Conservation (phyloP, 2,329 filamentous ascomycete species). For the Diaporthe caulivora region DNA sequence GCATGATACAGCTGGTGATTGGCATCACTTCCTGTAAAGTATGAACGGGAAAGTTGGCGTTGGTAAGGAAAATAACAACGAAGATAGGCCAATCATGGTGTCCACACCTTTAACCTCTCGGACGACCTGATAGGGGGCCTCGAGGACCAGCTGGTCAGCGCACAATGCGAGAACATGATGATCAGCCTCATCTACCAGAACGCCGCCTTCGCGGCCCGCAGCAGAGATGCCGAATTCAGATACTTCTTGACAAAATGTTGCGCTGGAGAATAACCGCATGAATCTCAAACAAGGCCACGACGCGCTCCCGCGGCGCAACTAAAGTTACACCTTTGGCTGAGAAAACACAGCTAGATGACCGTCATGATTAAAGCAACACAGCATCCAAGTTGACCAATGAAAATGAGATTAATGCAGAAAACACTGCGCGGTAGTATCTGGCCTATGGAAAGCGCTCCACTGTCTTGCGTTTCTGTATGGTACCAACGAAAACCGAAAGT, state of each 20-base stretch:
- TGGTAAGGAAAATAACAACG: too few relatives aligned
- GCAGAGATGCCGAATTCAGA: background rate
- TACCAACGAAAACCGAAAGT: background rate
- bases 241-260: background rate
- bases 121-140: constrained; percentile 71
- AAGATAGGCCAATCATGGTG: too few relatives aligned
- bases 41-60: too few relatives aligned
- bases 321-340: too few relatives aligned
- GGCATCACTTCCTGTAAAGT: too few relatives aligned
- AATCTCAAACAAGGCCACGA: too few relatives aligned
- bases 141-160: constrained; percentile 66
- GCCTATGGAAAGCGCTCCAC: background rate
- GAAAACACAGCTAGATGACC: background rate
- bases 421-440: too few relatives aligned
- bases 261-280: background rate
- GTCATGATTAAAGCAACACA: background rate
- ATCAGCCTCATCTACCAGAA: constrained; percentile 68
- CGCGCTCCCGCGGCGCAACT: too few relatives aligned
- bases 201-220: constrained; percentile 61
- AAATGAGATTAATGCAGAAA: background rate
- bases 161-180: constrained; percentile 61
- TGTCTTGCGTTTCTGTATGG: too few relatives aligned
- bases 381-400: too few relatives aligned
- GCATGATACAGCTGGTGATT: background rate
- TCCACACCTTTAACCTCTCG: constrained; percentile 45